Percentiles rank a stretch among this genome's conserved stretches.
Conservation (phyloP, 1,284 basidiomycete genomes). For the Irpex sp. region DNA sequence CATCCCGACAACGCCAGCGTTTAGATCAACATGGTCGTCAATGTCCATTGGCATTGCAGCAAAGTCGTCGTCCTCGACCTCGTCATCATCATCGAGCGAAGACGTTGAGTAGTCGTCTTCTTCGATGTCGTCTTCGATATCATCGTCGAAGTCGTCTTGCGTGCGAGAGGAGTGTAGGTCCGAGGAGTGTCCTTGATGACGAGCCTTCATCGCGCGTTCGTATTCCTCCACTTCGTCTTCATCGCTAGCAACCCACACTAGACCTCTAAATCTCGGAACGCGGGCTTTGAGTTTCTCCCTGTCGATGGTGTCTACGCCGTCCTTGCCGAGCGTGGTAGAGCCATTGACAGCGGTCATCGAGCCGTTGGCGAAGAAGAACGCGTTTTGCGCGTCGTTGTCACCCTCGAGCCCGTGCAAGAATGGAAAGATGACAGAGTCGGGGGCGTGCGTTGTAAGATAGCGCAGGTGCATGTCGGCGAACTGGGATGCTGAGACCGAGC, state of each 20-base stretch:
- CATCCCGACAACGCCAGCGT: slow-evolving; percentile 14
- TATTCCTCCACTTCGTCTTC: slow-evolving; percentile 41
- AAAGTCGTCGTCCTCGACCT: slow-evolving; percentile 21
- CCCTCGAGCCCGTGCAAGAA: slow-evolving; percentile 84
- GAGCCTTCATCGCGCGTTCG: slow-evolving; percentile 15
- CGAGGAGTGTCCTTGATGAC: not conserved
- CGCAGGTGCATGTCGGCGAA: slow-evolving; percentile 61
- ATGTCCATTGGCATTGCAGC: slow-evolving; percentile 28
- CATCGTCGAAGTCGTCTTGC: slow-evolving; percentile 22
- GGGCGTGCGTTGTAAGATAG: slow-evolving; percentile 65
- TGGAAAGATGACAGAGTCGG: slow-evolving; percentile 77
- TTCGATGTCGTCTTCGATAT: slow-evolving; percentile 32
- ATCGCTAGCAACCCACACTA: slow-evolving; percentile 73
- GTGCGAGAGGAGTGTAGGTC: not conserved
- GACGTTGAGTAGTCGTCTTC: slow-evolving; percentile 30
- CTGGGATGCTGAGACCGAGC: slow-evolving; percentile 48
- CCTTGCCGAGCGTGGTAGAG: slow-evolving; percentile 3
- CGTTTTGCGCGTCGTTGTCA: slow-evolving; percentile 70
- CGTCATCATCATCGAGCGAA: slow-evolving; percentile 29
- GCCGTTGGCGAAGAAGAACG: slow-evolving; percentile 66
- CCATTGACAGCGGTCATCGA: slow-evolving; percentile 11
- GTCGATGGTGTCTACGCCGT: not conserved
- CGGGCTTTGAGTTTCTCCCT: slow-evolving; percentile 2
- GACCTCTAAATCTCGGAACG: slow-evolving; percentile 50
- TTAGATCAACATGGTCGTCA: slow-evolving; percentile 25